These are phyloP conservation scores for Arthonia radiata DNA, from an alignment of 495 filamentous ascomycete genomes.

Conservation along the genomic window DNA sequence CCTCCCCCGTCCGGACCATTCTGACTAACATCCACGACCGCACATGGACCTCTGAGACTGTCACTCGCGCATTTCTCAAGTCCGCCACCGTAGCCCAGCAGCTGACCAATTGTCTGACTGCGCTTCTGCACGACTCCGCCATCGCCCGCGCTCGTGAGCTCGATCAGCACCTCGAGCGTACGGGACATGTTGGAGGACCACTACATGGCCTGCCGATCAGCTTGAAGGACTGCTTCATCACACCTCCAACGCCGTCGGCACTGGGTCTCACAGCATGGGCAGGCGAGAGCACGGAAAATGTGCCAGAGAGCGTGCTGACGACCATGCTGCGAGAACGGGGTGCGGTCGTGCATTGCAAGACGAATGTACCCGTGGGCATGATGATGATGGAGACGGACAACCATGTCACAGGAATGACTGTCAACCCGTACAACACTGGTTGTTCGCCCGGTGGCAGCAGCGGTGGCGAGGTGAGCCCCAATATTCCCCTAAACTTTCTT, in stretches of 20 bases:
- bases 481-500: no score
- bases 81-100: no score
- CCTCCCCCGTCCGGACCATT: no score
- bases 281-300: slow-evolving; percentile 10
- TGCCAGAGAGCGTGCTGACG: slow-evolving; percentile 14
- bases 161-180: slow-evolving; percentile 12
- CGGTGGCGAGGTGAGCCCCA: slow-evolving; percentile 17
- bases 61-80: no score
- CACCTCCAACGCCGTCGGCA: no score
- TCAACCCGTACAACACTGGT: slow-evolving; percentile 15
- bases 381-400: slow-evolving; percentile 36
- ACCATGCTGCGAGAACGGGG: slow-evolving; percentile 26
- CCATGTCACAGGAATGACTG: slow-evolving; percentile 17
- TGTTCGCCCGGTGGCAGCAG: slow-evolving; percentile 11
- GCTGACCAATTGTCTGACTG: slow-evolving; percentile 15
- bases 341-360: slow-evolving; percentile 42
- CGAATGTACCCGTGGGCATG: slow-evolving; percentile 32
- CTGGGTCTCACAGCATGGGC: slow-evolving; percentile 19
- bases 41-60: no score
- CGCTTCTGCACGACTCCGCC: slow-evolving; percentile 15
- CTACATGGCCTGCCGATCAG: no score
- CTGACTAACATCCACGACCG: no score
- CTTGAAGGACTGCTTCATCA: no score
- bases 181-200: no score
- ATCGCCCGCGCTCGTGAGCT: slow-evolving; percentile 10